Base-by-base conservation (phyloP, 306 rosid species). In the Castanea crenata region DNA sequence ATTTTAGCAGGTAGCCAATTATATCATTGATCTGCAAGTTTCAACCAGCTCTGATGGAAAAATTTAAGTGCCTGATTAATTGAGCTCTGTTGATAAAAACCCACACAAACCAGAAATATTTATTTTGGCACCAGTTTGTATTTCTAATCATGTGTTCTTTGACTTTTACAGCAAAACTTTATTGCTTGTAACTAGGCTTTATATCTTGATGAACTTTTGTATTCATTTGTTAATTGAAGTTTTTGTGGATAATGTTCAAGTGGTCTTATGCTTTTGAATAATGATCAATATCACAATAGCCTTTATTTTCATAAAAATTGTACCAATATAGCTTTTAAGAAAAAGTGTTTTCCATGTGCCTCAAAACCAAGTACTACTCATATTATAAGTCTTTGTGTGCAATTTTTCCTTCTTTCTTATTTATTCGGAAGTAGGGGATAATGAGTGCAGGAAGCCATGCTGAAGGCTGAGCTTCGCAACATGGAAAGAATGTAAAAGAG, bases 401-500 rank as follows among this genome's bases (percentile, higher is more conserved):
- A 65, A 15, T 35, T 65, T 20, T 3, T 1, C 3, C 32, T 21
- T 18, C 14, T 21, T 31, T 31, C 34, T 31, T 58, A 3, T 58
- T 20, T 58, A 3, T 5, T 58, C 9, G 16, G 31, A 23, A 21
- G 65, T 58, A 2, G 31, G 27, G 14, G 14, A 25, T 85, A 77
- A 46, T 83, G 78, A 71, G 70, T 74, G 77, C 41, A 95, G 98
- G 91, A 91, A 82, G 88, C 93, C 80, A 89, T 93, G 92, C 76
- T 95, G 80, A 93, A 95, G 85, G 54, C 86, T 59, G 99, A 93
- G 81, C 77, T 95, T 72, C 97, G 98, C 27, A 75, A 84, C 82
- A 77, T 90, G 92, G 99, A 95, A 67, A 88, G 99, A 87, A 21
- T 85, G 27, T 84, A 93, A 81, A 95, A 90, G 86, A 90, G 99